Evolutionary conservation across 2,329 filamentous ascomycete genomes (phyloP).

Genomic region (Talaromyces amestolkiae): DNA sequence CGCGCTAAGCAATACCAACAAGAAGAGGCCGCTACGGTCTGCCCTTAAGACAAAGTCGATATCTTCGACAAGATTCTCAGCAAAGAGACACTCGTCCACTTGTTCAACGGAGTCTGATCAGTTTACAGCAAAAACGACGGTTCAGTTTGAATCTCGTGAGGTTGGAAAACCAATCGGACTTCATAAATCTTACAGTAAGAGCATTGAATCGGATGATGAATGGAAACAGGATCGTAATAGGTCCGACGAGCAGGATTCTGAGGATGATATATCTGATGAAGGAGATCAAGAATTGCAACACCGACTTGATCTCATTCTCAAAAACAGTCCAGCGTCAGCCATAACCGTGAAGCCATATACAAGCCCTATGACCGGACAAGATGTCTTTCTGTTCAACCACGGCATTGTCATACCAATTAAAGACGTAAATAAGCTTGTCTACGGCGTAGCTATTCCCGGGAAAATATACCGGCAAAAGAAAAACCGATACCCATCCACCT

Average conservation of each 20-base stretch:
- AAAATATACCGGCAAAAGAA: constrained; percentile 6
- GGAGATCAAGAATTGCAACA: background rate
- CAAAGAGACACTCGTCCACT: background rate
- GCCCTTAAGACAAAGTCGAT: background rate
- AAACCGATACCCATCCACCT: constrained; percentile 4
- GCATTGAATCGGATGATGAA: background rate
- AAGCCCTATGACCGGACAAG: background rate
- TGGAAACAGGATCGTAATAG: background rate
- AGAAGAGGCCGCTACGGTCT: background rate
- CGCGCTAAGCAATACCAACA: background rate
- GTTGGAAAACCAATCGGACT: background rate
- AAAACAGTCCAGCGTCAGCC: background rate
- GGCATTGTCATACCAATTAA: background rate
- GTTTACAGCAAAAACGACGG: background rate
- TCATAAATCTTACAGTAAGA: background rate
- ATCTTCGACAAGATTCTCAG: background rate
- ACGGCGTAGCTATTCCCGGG: constrained; percentile 2
- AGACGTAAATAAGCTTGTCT: background rate
- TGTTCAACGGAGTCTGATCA: background rate
- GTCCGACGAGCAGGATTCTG: background rate
- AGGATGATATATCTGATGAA: background rate
- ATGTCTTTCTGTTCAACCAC: constrained; percentile 7
- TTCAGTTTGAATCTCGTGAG: background rate
- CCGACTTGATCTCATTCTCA: background rate
- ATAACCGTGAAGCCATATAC: background rate